phyloP scores from a whole-genome alignment of 371 early-diverging fungal genomes.

The Blyttiomyces sp. region DNA sequence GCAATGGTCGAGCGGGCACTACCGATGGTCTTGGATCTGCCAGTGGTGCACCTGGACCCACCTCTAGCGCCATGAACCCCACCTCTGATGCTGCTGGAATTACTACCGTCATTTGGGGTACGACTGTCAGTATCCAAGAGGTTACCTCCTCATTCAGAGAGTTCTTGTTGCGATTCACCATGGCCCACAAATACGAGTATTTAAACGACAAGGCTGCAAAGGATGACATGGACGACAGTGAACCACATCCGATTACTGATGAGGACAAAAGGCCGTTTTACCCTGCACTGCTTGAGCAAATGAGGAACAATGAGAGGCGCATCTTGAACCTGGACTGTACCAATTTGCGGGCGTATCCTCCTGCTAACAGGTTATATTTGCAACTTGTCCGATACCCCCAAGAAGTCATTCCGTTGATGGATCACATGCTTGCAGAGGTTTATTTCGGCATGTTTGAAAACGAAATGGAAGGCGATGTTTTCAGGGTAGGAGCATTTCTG shows the following conservation, averaged over 20 bases:
- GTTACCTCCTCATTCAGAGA: conserved; percentile 84
- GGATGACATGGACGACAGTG: not conserved
- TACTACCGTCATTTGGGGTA: conserved; percentile 91
- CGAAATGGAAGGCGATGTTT: conserved; percentile 49
- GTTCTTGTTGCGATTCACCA: conserved; percentile 79
- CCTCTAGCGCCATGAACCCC: too few relatives aligned
- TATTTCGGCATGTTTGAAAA: conserved; percentile 72
- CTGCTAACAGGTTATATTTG: conserved; percentile 66
- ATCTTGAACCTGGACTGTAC: conserved; percentile 88
- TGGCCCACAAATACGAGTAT: conserved; percentile 39
- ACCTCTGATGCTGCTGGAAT: not conserved
- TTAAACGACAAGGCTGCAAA: conserved; percentile 8
- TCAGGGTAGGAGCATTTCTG: conserved; percentile 3
- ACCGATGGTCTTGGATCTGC: too few relatives aligned
- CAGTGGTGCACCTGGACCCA: too few relatives aligned
- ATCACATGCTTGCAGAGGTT: conserved; percentile 80
- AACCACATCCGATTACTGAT: conserved; percentile 22
- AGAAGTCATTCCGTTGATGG: conserved; percentile 96
- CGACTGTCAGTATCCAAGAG: conserved; percentile 93
- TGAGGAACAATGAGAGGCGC: conserved; percentile 11
- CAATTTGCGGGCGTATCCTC: conserved; percentile 71
- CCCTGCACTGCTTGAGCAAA: conserved; percentile 52
- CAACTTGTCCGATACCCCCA: conserved; percentile 95
- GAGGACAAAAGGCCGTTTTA: conserved; percentile 67
- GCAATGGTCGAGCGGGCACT: too few relatives aligned